Base-by-base conservation (phyloP, 2,329 filamentous ascomycete genomes). In the Cladosporium sp. region DNA sequence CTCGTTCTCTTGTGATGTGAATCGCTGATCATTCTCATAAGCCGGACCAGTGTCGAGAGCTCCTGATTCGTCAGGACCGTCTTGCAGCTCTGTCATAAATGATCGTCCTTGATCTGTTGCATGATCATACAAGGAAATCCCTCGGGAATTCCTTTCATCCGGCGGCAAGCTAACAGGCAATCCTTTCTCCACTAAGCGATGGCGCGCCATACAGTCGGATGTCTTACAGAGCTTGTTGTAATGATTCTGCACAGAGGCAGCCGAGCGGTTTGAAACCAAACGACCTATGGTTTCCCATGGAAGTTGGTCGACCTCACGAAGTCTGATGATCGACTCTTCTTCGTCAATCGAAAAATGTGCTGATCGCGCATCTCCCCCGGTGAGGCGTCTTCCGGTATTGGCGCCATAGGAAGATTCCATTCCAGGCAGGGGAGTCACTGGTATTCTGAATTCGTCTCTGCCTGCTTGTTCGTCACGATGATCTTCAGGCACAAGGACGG, bases 301-400 rank as follows among this genome's bases (percentile, higher is more conserved):
- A 9, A 63, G 55, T 19, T 59, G 59, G 43, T 71, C 68, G 0
- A 69, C 66, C 45, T 73, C 71, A 35, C 69, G 73, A 5, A 74
- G 51, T 31, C 68, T 70, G 10, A 73, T 67, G 5, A 75, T 58
- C 9, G 68, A 55, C 3, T 57, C 55, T 35, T 66, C 63, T 51
- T 67, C 65, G 19, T 64, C 57, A 9, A 18, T 38, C 1, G 59
- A 58, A 40, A 58, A 63, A 18, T 18, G 16, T 18, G 16, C 14
- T 16, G 38, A 31, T 10, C 37, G 28, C 11, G 35, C 16, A 4
- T 38, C 16, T 38, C 35, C 42, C n/a, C 16, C 43, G 18, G 41
- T 54, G 14, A 56, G 19, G 14, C 43, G 49, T 19, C 59, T 50
- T 18, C 58, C 57, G 6, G 59, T 58, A 31, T 60, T 61, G 33